These are phyloP conservation scores for Paraconiothyrium sp. DNA, from an alignment of 2,329 filamentous ascomycete genomes.

Conservation along the genomic window DNA sequence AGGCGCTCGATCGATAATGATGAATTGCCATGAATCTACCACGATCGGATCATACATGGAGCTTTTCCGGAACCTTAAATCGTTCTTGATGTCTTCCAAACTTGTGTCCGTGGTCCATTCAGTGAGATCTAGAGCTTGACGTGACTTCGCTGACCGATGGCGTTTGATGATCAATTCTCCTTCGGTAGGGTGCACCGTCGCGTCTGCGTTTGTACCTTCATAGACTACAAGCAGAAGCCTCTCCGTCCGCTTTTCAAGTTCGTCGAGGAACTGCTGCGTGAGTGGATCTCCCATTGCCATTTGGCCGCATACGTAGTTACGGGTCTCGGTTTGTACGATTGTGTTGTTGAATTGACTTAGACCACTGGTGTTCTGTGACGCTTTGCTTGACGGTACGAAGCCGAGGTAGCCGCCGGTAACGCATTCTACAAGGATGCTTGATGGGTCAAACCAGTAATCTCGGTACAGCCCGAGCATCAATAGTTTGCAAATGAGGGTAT, in stretches of 20 bases:
- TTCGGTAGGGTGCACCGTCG: slow-evolving; percentile 36
- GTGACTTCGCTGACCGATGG: slow-evolving; percentile 23
- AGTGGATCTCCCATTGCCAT: slow-evolving; percentile 39
- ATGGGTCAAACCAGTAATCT: slow-evolving; percentile 37
- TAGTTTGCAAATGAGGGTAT: slow-evolving; percentile 39
- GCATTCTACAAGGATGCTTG: slow-evolving; percentile 32
- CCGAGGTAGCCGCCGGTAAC: slow-evolving; percentile 36
- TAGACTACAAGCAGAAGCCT: slow-evolving; percentile 37
- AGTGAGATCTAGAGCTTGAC: slow-evolving; percentile 24
- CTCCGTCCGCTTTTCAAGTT: slow-evolving; percentile 31
- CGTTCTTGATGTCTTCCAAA: slow-evolving; percentile 41
- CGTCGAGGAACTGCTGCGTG: slow-evolving; percentile 32
- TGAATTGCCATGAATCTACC: slow-evolving; percentile 45
- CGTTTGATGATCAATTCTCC: slow-evolving; percentile 38
- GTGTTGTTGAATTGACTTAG: slow-evolving; percentile 19
- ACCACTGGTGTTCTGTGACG: slow-evolving; percentile 14
- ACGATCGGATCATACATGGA: slow-evolving; percentile 43
- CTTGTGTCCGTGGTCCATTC: slow-evolving; percentile 31
- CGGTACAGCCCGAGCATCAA: slow-evolving; percentile 37
- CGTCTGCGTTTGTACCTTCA: slow-evolving; percentile 37
- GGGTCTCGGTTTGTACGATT: slow-evolving; percentile 28
- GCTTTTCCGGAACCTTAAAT: slow-evolving; percentile 32
- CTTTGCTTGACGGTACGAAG: slow-evolving; percentile 37
- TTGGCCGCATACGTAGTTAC: slow-evolving; percentile 42
- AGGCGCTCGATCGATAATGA: slow-evolving; percentile 40